phyloP scores from a whole-genome alignment of 2,329 filamentous ascomycete genomes.

The Colletotrichum sp. region DNA sequence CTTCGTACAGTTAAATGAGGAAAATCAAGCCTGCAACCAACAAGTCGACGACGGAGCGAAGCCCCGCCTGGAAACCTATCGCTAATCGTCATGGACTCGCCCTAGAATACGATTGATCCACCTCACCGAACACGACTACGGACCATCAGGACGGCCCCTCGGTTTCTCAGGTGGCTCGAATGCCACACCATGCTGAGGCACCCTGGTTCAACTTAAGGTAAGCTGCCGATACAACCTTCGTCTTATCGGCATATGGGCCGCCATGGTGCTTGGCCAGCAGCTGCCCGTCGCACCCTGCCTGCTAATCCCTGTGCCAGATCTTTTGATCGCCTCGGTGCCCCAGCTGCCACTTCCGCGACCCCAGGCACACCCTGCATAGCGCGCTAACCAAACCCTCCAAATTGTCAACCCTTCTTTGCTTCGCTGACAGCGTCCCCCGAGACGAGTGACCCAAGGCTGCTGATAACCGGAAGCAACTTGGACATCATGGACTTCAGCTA shows the following conservation, averaged over 20 bases:
- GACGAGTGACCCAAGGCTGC: background rate
- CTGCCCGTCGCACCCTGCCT: background rate
- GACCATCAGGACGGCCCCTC: background rate
- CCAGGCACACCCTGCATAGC: background rate
- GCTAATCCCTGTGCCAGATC: background rate
- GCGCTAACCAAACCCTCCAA: background rate
- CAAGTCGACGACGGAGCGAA: background rate
- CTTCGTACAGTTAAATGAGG: background rate
- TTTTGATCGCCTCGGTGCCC: background rate
- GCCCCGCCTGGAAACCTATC: background rate
- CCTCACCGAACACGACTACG: constrained; percentile 4
- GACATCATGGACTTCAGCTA: background rate
- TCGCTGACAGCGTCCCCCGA: background rate
- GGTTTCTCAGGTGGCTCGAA: constrained; percentile 5
- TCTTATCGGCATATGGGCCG: background rate
- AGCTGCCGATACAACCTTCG: background rate
- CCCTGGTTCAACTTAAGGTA: background rate
- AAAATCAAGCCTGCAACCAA: background rate
- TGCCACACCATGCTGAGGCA: background rate
- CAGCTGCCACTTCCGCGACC: background rate
- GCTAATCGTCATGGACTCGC: background rate
- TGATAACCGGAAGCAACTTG: background rate
- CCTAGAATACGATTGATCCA: background rate
- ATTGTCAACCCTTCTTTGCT: background rate
- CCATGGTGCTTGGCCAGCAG: background rate